A percentile compares a stretch with the other conserved stretches of the same genome.
Conservation (phyloP, 495 filamentous ascomycete genomes). For the Xeromyces bisporus region DNA sequence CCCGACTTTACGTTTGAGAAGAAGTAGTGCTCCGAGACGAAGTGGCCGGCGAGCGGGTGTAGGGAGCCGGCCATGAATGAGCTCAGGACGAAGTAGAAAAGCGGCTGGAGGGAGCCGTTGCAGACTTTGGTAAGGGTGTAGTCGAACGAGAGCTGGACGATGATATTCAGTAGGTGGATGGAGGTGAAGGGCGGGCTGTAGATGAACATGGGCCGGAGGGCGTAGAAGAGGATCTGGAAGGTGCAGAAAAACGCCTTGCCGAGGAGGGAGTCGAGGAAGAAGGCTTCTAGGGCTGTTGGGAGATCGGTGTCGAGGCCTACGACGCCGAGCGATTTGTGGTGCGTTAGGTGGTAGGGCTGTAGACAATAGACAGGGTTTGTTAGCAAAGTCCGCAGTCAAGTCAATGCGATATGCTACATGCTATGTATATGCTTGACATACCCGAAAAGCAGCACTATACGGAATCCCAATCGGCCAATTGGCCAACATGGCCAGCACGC, state of each 20-base stretch:
- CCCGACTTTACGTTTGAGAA: conserved; percentile 51
- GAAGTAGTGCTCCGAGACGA: conserved; percentile 99
- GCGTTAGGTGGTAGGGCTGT: conserved; percentile 92
- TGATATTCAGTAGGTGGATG: conserved; percentile 69
- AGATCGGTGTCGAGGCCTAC: conserved; percentile 93
- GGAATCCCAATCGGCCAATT: conserved; percentile 93
- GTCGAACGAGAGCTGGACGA: conserved; percentile 65
- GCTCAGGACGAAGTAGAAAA: conserved; percentile 68
- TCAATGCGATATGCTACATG: not conserved
- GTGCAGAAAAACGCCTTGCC: conserved; percentile 99
- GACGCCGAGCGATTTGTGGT: conserved; percentile 97
- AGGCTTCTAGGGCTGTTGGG: conserved; percentile 77
- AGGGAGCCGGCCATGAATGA: conserved; percentile 88
- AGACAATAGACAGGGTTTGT: too few relatives aligned
- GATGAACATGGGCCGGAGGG: conserved; percentile 90
- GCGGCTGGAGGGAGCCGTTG: conserved; percentile 34
- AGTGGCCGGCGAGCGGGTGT: conserved; percentile 92
- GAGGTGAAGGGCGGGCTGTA: conserved; percentile 76
- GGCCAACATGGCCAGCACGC: conserved; percentile 76
- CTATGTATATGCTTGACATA: conserved; percentile 18
- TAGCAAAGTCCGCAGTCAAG: conserved; percentile 4
- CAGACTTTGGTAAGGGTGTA: conserved; percentile 39
- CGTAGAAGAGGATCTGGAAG: conserved; percentile 99
- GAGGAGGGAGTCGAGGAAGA: conserved; percentile 88
- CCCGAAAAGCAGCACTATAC: conserved; percentile 90